Percentiles rank a stretch among this genome's conserved stretches.
Conservation (phyloP, 108 stramenopile species). For the Schizochytrium sp. region DNA sequence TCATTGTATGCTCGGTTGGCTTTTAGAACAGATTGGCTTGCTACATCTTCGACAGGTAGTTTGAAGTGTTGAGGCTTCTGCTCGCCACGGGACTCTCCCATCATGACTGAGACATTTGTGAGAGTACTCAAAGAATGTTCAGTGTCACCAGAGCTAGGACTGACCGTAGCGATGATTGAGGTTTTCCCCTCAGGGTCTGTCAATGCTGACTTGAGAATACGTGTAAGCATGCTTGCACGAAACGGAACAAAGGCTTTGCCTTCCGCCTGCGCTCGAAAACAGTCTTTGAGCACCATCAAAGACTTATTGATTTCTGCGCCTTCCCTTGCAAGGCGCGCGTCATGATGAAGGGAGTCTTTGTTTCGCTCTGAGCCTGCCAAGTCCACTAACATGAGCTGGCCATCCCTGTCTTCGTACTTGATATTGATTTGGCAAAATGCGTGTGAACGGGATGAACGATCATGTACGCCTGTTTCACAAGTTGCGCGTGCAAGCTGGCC, state of each 20-base stretch:
- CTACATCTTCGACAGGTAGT: not conserved
- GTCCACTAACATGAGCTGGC: slow-evolving; percentile 71
- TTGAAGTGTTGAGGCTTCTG: not conserved
- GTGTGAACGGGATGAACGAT: slow-evolving; percentile 72
- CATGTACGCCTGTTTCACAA: slow-evolving; percentile 79
- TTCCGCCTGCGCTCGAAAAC: slow-evolving; percentile 76
- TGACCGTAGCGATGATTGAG: slow-evolving; percentile 79
- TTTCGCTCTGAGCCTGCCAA: slow-evolving; percentile 84
- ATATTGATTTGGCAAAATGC: slow-evolving; percentile 74
- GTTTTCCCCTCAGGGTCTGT: slow-evolving; percentile 72
- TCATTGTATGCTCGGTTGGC: slow-evolving; percentile 26
- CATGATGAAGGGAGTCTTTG: slow-evolving; percentile 78
- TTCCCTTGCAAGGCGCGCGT: slow-evolving; percentile 75
- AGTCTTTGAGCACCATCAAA: slow-evolving; percentile 82
- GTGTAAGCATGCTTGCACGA: slow-evolving; percentile 78
- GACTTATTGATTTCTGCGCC: slow-evolving; percentile 83
- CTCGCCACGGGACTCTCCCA: slow-evolving; percentile 36
- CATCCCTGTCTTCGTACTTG: slow-evolving; percentile 42
- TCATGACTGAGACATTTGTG: slow-evolving; percentile 72
- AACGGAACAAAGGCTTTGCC: slow-evolving; percentile 67
- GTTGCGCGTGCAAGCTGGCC: slow-evolving; percentile 76
- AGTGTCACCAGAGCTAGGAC: slow-evolving; percentile 78
- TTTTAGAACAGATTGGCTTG: not conserved
- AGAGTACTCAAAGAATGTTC: slow-evolving; percentile 83
- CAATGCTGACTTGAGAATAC: slow-evolving; percentile 78